Evolutionary conservation across 169 alveolate species (phyloP).

Genomic region (Eimeria tenella): DNA sequence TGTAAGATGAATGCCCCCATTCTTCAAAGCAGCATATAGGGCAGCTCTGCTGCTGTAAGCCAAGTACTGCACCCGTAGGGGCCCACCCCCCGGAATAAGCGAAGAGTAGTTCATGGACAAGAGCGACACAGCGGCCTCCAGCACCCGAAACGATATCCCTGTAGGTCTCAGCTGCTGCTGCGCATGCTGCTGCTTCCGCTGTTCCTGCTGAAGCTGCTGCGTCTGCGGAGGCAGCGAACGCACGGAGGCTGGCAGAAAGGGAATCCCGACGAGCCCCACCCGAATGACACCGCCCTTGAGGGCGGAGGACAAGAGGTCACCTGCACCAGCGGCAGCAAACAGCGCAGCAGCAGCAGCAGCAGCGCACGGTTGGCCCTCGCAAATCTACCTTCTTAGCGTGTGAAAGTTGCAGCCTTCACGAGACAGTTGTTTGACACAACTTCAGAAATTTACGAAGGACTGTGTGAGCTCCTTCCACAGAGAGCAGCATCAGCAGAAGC

Average conservation of each 20-base stretch:
- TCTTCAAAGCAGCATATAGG: background rate
- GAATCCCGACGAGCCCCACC: background rate
- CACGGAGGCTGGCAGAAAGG: background rate
- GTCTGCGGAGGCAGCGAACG: background rate
- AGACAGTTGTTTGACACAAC: too few species aligned
- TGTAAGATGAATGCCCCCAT: background rate
- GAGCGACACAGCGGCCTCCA: background rate
- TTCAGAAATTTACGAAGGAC: too few species aligned
- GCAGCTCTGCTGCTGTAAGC: background rate
- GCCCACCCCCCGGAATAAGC: background rate
- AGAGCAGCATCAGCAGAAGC: too few species aligned
- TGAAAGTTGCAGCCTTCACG: too few species aligned
- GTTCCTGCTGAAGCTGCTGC: background rate
- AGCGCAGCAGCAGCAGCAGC: background rate
- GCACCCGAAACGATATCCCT: background rate
- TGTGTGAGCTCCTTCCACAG: too few species aligned
- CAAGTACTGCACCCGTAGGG: background rate
- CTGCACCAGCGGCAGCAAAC: background rate
- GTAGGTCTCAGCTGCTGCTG: background rate
- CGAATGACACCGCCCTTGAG: background rate
- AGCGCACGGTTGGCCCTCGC: too few species aligned
- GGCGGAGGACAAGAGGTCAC: background rate
- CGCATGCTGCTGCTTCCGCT: background rate
- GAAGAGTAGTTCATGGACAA: background rate
- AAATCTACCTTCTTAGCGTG: too few species aligned